Percentiles rank a stretch among this genome's conserved stretches.
phyloP scores from a whole-genome alignment of 2,329 filamentous ascomycete genomes.

The Ophiostoma perfectum region DNA sequence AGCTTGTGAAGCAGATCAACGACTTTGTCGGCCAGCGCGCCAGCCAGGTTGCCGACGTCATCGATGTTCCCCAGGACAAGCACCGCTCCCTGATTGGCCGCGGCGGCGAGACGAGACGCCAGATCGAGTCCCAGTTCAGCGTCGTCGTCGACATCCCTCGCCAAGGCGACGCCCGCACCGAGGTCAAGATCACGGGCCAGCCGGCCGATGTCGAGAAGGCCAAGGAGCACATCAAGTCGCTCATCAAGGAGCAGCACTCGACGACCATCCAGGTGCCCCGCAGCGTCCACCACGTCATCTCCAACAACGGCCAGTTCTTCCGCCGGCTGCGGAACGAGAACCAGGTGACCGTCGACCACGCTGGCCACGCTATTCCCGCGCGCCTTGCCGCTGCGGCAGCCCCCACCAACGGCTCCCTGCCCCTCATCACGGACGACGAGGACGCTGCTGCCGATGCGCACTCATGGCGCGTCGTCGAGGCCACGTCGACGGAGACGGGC shows the following conservation, averaged over 20 bases:
- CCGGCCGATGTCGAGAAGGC: constrained; percentile 75
- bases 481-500: constrained; percentile 52
- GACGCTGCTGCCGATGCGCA: constrained; percentile 60
- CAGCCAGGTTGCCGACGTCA: constrained; percentile 68
- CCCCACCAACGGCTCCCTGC: constrained; percentile 60
- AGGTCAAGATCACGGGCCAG: constrained; percentile 78
- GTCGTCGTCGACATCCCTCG: constrained; percentile 87
- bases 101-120: constrained; percentile 78
- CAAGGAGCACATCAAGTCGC: constrained; percentile 72
- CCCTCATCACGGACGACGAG: constrained; percentile 87
- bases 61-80: constrained; percentile 85
- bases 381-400: constrained; percentile 57
- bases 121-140: constrained; percentile 78
- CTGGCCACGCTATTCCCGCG: constrained; percentile 67
- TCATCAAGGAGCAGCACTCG: constrained; percentile 81
- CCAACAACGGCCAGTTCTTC: constrained; percentile 91
- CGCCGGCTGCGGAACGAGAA: constrained; percentile 79
- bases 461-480: constrained; percentile 77
- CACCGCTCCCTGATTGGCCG: constrained; percentile 88
- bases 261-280: constrained; percentile 82
- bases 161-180: constrained; percentile 76
- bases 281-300: constrained; percentile 74
- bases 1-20: constrained; percentile 77
- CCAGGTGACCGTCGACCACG: constrained; percentile 87
- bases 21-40: constrained; percentile 77